Percentiles rank a stretch among this genome's conserved stretches.
phyloP scores from a whole-genome alignment of 495 filamentous ascomycete species.

The Beverwykella pulmonaria region DNA sequence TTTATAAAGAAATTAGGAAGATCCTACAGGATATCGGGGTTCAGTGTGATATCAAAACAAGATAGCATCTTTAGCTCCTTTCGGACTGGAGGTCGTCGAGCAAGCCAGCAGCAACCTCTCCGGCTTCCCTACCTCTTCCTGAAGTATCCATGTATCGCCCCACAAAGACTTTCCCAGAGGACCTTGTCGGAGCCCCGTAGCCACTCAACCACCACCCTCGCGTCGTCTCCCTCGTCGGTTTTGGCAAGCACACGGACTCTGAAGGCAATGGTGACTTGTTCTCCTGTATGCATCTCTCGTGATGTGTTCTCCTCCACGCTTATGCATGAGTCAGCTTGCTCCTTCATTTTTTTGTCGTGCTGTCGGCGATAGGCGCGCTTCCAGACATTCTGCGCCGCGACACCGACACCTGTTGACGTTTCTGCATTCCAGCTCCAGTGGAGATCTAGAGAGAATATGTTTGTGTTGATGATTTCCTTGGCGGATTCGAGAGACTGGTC shows the following conservation, averaged over 20 bases:
- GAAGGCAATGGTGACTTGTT: constrained; percentile 52
- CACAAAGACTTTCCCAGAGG: constrained; percentile 87
- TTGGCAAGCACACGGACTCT: constrained; percentile 42
- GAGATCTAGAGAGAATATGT: constrained; percentile 53
- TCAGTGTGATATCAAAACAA: too few relatives aligned
- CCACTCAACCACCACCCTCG: constrained; percentile 64
- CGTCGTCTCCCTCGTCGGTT: constrained; percentile 17
- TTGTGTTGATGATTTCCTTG: constrained; percentile 42
- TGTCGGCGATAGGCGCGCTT: constrained; percentile 65
- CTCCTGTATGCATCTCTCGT: constrained; percentile 45
- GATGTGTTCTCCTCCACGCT: constrained; percentile 33
- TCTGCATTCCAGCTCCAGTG: constrained; percentile 56
- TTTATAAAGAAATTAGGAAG: too few relatives aligned
- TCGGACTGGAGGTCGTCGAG: too few relatives aligned
- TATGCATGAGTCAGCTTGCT: not conserved
- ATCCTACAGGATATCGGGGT: too few relatives aligned
- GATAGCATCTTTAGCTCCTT: too few relatives aligned
- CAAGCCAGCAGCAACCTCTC: too few relatives aligned
- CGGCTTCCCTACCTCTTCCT: not conserved
- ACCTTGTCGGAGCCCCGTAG: constrained; percentile 71
- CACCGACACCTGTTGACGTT: constrained; percentile 54
- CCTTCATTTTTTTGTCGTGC: constrained; percentile 44
- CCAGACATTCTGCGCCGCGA: constrained; percentile 71
- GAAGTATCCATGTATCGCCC: constrained; percentile 58
- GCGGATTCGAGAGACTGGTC: not conserved